Evolutionary conservation across 805 yeast genomes (phyloP), one percentile per base, ranked within the genome.

Genomic region (Sporopachydermia quercuum): DNA sequence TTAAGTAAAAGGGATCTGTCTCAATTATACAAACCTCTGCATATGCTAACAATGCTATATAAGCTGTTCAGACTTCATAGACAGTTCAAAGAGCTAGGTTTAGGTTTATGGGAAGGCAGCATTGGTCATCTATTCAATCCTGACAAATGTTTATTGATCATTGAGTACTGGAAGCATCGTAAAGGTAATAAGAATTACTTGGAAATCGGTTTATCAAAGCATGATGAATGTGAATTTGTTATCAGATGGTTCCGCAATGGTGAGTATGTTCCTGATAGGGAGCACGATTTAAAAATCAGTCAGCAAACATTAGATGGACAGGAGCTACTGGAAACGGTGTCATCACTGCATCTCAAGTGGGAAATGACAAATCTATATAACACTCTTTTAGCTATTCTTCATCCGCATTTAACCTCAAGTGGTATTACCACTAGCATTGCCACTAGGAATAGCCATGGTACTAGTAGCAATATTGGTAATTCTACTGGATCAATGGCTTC

Each of bases 211-310:
- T 58, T 76, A n/a, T 62, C 68, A 19, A 23, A 23, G n/a, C 13
- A 8, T 23, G n/a, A 8, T 8, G 30, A n/a, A 8, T 8, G 30
- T 23, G 13, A 8, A n/a, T 56, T 78, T 18, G 67, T 67, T 18
- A 69, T 70, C 48, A 62, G 75, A 43, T 79, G 87, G 87, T 68
- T 66, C 45, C 70, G 71, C 44, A 76, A 77, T 47, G 79, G 78
- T 1, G 52, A 54, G 16, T 61, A 66, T 40, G 50, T 51, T n/a
- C 58, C 36, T 4, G 45, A 47, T 18, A 57, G 39, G 42, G 42
- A 4, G 51, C n/a, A n/a, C n/a, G n/a, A n/a, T n/a, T 50, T 23
- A 49, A 51, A n/a, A 48, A 54, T 44, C 52, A 63, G 63, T 19
- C 50, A 48, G 17, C 55, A 50, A 5, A 39, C 45, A 15, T 39